Conservation (phyloP, 352 stramenopile genomes). For the Halophytophthora polymorphica region DNA sequence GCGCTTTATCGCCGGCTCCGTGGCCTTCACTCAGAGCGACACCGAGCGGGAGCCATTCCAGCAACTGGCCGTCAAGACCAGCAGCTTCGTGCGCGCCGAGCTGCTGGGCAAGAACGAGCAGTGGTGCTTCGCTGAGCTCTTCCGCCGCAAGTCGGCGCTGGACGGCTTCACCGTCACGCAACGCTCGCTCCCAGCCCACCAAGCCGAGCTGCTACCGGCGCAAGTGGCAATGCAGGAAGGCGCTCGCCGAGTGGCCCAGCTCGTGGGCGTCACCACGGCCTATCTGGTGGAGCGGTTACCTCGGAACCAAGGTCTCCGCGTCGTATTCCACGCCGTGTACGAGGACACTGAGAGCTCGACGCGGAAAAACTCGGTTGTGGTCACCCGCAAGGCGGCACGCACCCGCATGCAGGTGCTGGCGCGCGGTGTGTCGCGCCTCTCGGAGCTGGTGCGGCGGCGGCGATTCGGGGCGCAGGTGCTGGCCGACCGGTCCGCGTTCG, state of each 20-base stretch:
- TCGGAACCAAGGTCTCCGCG: constrained; percentile 19
- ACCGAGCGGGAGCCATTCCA: constrained; percentile 2
- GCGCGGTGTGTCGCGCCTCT: constrained; percentile 15
- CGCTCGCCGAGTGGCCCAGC: constrained; percentile 29
- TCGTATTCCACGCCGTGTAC: constrained; percentile 38
- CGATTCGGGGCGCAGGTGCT: constrained; percentile 28
- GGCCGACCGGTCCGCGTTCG: constrained; percentile 25
- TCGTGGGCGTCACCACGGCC: constrained; percentile 24
- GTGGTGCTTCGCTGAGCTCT: constrained; percentile 35
- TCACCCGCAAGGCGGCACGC: constrained; percentile 4
- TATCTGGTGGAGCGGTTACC: constrained; percentile 29
- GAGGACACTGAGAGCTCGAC: neutral
- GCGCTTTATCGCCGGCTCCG: constrained; percentile 27
- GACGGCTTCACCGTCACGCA: constrained; percentile 25
- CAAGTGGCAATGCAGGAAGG: constrained; percentile 9
- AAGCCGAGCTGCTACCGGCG: constrained; percentile 13
- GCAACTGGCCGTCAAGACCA: constrained; percentile 26
- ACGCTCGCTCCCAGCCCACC: constrained; percentile 7
- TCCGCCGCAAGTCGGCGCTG: constrained; percentile 11
- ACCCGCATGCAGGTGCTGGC: constrained; percentile 22
- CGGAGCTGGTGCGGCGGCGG: constrained; percentile 23
- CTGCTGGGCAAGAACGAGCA: constrained; percentile 40
- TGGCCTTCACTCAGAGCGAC: constrained; percentile 19
- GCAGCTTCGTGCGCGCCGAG: constrained; percentile 30
- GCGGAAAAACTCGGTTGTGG: neutral